Evolutionary conservation across 2,329 filamentous ascomycete species (phyloP).

Genomic region (Epichloe aotearoae): DNA sequence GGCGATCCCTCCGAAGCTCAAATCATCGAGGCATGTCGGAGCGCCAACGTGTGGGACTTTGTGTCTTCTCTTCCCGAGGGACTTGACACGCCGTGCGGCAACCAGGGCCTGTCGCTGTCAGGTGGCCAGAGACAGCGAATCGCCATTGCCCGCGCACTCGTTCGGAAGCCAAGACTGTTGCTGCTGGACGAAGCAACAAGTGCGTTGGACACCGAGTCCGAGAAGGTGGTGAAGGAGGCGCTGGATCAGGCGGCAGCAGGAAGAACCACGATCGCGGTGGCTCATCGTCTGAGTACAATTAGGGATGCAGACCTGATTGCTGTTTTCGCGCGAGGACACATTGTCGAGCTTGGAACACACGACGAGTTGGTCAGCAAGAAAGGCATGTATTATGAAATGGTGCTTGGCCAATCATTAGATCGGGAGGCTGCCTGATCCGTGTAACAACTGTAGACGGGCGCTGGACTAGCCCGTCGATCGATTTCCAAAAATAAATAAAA

Average conservation of each 20-base stretch:
- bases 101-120: constrained; percentile 54
- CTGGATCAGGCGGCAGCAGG: constrained; percentile 33
- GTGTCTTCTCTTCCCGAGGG: constrained; percentile 43
- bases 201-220: constrained; percentile 50
- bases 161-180: constrained; percentile 52
- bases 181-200: constrained; percentile 62
- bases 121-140: constrained; percentile 62
- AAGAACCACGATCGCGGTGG: constrained; percentile 48
- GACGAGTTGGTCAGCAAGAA: constrained; percentile 37
- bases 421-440: constrained; percentile 13
- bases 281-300: constrained; percentile 42
- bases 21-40: constrained; percentile 35
- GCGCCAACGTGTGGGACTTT: constrained; percentile 44
- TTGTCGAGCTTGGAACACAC: constrained; percentile 50
- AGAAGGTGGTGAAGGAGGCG: constrained; percentile 50
- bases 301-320: constrained; percentile 51
- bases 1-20: constrained; percentile 20
- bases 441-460: no score
- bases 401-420: constrained; percentile 29
- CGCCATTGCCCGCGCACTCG: constrained; percentile 58
- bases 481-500: no score
- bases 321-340: constrained; percentile 33
- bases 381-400: constrained; percentile 42
- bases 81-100: constrained; percentile 50
- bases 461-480: no score